Evolutionary conservation across 139 green algal species (phyloP).

Genomic region (Chlorella sorokiniana): DNA sequence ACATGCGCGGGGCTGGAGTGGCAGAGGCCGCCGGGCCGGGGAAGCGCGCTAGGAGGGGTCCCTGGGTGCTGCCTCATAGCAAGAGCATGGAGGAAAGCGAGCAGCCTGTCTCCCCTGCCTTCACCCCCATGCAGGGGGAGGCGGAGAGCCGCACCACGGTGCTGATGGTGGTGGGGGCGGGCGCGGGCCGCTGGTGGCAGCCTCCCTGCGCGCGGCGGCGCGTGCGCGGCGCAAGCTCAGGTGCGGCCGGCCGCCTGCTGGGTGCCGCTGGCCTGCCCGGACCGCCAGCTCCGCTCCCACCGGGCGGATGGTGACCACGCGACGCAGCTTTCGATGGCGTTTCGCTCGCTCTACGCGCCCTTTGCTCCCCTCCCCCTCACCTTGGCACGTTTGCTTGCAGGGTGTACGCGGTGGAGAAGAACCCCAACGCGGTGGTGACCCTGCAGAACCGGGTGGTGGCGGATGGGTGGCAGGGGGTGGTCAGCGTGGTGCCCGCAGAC

Average conservation of each 20-base stretch:
- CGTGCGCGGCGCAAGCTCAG: conserved; percentile 51
- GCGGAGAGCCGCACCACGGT: conserved; percentile 36
- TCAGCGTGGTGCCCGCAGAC: conserved; percentile 81
- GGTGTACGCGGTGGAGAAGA: conserved; percentile 98
- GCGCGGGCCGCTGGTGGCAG: conserved; percentile 88
- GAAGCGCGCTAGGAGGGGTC: too few relatives aligned
- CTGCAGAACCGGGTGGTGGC: conserved; percentile 76
- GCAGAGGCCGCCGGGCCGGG: too few relatives aligned
- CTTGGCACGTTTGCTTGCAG: neutral
- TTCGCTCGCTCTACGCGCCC: neutral
- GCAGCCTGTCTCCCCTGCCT: too few relatives aligned
- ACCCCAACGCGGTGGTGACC: conserved; percentile 94
- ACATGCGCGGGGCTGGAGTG: too few relatives aligned
- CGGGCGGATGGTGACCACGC: too few relatives aligned
- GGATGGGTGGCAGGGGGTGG: conserved; percentile 54
- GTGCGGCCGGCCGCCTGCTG: too few relatives aligned
- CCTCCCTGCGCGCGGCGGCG: conserved; percentile 65
- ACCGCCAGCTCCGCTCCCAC: too few relatives aligned
- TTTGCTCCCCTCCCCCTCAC: neutral
- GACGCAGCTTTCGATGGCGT: too few relatives aligned
- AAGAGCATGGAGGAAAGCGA: too few relatives aligned
- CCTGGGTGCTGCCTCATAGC: too few relatives aligned
- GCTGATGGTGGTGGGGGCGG: conserved; percentile 95
- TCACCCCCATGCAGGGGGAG: conserved; percentile 16
- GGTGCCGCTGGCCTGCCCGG: too few relatives aligned